Conservation (phyloP, 345 rosid species). For the Erucastrum elatum region DNA sequence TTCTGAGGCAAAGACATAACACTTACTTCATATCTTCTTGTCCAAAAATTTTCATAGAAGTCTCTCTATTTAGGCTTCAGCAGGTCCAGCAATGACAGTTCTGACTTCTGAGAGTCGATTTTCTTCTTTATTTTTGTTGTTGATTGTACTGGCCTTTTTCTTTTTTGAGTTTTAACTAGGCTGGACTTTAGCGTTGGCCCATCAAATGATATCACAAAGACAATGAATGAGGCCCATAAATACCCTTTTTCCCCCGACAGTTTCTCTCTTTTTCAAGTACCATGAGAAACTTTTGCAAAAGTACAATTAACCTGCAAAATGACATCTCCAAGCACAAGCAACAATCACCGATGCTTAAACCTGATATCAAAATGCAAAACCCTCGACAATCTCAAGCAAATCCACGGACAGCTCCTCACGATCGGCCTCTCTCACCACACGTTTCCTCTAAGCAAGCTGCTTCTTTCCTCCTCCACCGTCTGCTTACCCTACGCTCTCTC, state of each 20-base stretch:
- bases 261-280: not conserved
- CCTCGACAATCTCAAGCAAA: conserved; percentile 47
- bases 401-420: conserved; percentile 52
- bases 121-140: not conserved
- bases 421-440: conserved; percentile 57
- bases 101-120: not conserved
- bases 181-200: not conserved
- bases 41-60: not conserved
- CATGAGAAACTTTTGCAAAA: not conserved
- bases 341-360: conserved; percentile 44
- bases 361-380: conserved; percentile 51
- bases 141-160: not conserved
- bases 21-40: not conserved
- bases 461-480: conserved; percentile 44
- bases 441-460: conserved; percentile 65
- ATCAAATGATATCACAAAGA: not conserved
- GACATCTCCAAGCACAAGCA: conserved; percentile 50
- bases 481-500: conserved; percentile 47
- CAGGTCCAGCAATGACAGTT: not conserved
- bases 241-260: not conserved
- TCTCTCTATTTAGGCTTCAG: not conserved
- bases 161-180: not conserved
- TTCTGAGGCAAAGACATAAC: not conserved
- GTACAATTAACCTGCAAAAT: conserved; percentile 22
- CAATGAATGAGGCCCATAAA: not conserved